These are phyloP conservation scores for Pestalotiopsis fici DNA, from an alignment of 2,329 filamentous ascomycete genomes.

Conservation along the genomic window DNA sequence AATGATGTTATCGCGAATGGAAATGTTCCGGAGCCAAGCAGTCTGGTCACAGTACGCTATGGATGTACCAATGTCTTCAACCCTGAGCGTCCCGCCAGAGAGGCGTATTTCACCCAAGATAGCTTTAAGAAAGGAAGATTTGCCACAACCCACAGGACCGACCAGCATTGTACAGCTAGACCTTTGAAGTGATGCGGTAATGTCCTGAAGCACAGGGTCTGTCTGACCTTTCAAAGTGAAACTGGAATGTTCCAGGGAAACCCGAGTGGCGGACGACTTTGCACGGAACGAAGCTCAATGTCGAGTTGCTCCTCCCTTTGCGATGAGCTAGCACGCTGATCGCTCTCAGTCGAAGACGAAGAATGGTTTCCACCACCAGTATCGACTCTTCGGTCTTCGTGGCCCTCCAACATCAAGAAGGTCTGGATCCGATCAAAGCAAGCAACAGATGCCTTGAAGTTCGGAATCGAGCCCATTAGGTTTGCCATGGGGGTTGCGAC, in stretches of 20 bases:
- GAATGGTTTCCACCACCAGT: background rate
- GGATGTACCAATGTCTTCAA: conserved; percentile 26
- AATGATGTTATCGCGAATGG: conserved; percentile 30
- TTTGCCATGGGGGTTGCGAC: conserved; percentile 5
- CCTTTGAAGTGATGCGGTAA: background rate
- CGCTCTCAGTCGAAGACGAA: background rate
- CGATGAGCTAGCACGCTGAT: background rate
- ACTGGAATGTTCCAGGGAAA: background rate
- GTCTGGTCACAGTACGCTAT: conserved; percentile 35
- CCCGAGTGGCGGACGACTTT: background rate
- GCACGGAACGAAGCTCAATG: background rate
- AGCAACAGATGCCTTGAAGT: background rate
- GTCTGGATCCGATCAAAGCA: conserved; percentile 3
- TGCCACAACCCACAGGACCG: conserved; percentile 45
- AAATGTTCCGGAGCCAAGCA: conserved; percentile 34
- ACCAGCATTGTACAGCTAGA: conserved; percentile 36
- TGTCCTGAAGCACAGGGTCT: background rate
- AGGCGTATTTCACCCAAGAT: conserved; percentile 37
- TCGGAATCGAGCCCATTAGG: background rate
- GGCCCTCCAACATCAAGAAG: background rate
- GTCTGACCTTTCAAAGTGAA: background rate
- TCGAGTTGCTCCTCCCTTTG: background rate
- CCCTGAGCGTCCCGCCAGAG: background rate
- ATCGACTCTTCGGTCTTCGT: background rate
- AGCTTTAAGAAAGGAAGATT: conserved; percentile 42